These are phyloP conservation scores for Vicia faba DNA, from an alignment of 306 rosid species.

Conservation along the genomic window DNA sequence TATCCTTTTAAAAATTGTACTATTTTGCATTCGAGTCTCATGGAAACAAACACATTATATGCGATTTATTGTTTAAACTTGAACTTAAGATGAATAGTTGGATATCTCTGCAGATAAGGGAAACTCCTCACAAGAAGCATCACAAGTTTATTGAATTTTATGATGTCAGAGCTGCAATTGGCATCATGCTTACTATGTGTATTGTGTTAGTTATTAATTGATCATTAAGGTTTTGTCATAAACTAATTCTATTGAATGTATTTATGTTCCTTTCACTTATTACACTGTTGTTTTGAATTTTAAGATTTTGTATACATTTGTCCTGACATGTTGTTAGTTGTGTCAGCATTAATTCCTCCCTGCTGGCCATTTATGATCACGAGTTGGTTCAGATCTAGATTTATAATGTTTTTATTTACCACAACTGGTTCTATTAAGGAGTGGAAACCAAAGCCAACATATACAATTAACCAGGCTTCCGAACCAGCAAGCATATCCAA, in stretches of 20 bases:
- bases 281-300: conserved; percentile 12
- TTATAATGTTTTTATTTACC: conserved; percentile 45
- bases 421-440: conserved; percentile 92
- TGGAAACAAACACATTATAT: no score
- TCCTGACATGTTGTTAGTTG: not conserved
- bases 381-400: conserved; percentile 36
- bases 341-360: not conserved
- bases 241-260: conserved; percentile 4
- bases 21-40: no score
- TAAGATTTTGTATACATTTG: conserved; percentile 9
- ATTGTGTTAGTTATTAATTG: conserved; percentile 18
- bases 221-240: not conserved
- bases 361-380: not conserved
- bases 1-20: not conserved
- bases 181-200: not conserved
- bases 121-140: conserved; percentile 99
- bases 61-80: no score
- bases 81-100: conserved; percentile 22
- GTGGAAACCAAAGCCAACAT: conserved; percentile 90
- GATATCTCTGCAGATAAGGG: conserved; percentile 75
- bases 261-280: not conserved
- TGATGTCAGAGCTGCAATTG: conserved; percentile 70
- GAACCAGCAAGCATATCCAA: conserved; percentile 57
- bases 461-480: conserved; percentile 54
- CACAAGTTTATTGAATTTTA: conserved; percentile 96